phyloP scores from a whole-genome alignment of 768 basidiomycete genomes.

The Podaxis sp. region DNA sequence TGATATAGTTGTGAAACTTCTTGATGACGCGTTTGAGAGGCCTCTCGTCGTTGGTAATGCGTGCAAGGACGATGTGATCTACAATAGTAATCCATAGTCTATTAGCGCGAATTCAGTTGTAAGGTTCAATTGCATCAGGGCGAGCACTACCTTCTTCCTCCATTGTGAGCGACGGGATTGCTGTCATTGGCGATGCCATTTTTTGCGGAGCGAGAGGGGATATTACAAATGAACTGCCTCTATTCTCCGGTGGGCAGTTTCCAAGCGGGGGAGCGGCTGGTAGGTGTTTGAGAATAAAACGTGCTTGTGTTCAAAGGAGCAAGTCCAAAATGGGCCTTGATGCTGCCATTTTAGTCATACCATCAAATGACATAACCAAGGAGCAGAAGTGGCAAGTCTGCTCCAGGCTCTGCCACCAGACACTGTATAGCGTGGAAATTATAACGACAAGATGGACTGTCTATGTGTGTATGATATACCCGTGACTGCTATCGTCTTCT shows the following conservation, averaged over 20 bases:
- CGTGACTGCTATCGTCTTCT: slow-evolving; percentile 14
- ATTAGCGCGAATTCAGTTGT: slow-evolving; percentile 24
- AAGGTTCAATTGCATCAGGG: slow-evolving; percentile 1
- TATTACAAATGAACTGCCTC: neutral
- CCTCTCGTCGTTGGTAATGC: slow-evolving; percentile 82
- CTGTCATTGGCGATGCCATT: slow-evolving; percentile 16
- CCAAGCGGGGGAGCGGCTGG: neutral
- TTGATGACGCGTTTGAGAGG: slow-evolving; percentile 75
- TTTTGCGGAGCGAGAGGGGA: neutral
- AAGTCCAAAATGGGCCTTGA: neutral
- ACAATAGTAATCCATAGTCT: slow-evolving; percentile 20
- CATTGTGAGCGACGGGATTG: slow-evolving; percentile 45
- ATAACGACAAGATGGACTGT: neutral
- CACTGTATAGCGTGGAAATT: no score
- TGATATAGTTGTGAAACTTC: slow-evolving; percentile 74
- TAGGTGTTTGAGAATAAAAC: neutral
- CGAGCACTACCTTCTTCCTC: slow-evolving; percentile 60
- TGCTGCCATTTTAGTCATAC: neutral
- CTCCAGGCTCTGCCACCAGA: no score
- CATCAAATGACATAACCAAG: neutral
- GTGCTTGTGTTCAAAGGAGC: no score
- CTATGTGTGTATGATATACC: neutral
- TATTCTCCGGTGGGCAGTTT: neutral
- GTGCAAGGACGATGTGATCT: slow-evolving; percentile 80
- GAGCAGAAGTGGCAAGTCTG: neutral